Conservation (phyloP, 345 rosid species). For the Raphanus raphanistrum region DNA sequence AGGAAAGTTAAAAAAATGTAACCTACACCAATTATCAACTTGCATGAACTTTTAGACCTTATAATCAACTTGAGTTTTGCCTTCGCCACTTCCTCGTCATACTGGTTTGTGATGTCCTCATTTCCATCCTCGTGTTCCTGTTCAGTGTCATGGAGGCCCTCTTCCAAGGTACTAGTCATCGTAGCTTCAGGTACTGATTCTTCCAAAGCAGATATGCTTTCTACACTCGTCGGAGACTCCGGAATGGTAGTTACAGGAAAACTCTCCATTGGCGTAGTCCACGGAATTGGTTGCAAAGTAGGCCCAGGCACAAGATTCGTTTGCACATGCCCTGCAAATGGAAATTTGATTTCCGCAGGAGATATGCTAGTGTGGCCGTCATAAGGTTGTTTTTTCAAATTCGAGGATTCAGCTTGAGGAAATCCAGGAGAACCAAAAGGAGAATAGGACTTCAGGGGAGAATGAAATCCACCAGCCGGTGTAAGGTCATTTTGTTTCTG, state of each 20-base stretch:
- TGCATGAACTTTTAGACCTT: slow-evolving; percentile 53
- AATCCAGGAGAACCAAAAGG: slow-evolving; percentile 44
- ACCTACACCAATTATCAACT: slow-evolving; percentile 5
- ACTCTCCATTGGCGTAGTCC: slow-evolving; percentile 31
- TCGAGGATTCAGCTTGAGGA: slow-evolving; percentile 39
- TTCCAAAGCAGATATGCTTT: slow-evolving; percentile 32
- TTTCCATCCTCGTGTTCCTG: slow-evolving; percentile 45
- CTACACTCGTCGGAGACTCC: slow-evolving; percentile 26
- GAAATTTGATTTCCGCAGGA: slow-evolving; percentile 39
- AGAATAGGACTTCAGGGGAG: slow-evolving; percentile 45
- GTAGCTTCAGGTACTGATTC: slow-evolving; percentile 28
- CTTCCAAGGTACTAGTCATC: slow-evolving; percentile 39
- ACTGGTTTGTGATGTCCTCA: slow-evolving; percentile 37
- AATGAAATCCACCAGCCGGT: slow-evolving; percentile 35
- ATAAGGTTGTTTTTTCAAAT: slow-evolving; percentile 39
- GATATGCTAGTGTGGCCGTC: slow-evolving; percentile 34
- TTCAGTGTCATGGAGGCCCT: slow-evolving; percentile 36
- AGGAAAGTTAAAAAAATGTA: neutral
- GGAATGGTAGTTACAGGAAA: slow-evolving; percentile 27
- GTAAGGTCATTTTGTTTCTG: slow-evolving; percentile 38
- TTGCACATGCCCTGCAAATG: slow-evolving; percentile 42
- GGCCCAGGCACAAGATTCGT: slow-evolving; percentile 42
- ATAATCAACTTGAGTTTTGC: slow-evolving; percentile 86
- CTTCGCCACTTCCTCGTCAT: slow-evolving; percentile 60
- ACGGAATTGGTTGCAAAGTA: slow-evolving; percentile 44